Evolutionary conservation across 2,329 filamentous ascomycete species (phyloP), one percentile per base, ranked within the genome.

Genomic region (Verticillium tricorpus): DNA sequence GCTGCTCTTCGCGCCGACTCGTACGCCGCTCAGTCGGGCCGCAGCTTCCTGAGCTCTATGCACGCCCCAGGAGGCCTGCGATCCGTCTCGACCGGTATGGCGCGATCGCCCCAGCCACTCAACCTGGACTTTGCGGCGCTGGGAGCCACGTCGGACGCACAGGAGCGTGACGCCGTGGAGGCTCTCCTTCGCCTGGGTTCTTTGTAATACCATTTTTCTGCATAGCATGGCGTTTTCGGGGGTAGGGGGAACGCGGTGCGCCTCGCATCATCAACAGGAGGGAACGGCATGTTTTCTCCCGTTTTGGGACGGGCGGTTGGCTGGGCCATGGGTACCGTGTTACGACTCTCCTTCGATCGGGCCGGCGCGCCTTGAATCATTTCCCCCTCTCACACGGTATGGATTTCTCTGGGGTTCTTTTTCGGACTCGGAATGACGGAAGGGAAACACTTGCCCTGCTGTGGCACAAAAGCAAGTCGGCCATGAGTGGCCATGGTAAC

Each of bases 81-180:
- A 61, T 78, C 80, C 54, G 82, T 84, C 69, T 83, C 83, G 31
- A 76, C 78, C 60, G 82, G 82, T 59, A 84, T 85, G 80, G 81
- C 80, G 64, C 83, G 79, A 66, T 73, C 80, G 65, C 83, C 81
- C 57, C 82, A 81, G 70, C 75, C 76, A 66, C 58, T 78, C 65
- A 81, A 80, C 68, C 76, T 85, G 68, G 77, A 84, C 73, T 77
- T 86, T 69, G 78, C 80, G 63, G 77, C 78, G 57, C 73, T 85
- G 66, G 78, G 77, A 65, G 77, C 76, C 60, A 76, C 84, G 64
- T 83, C 86, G 60, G 86, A 89, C 73, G 84, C 87, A 64, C 89
- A 92, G 76, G 91, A 94, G 80, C 88, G 89, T 69, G 91, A 92
- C 75, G 91, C 91, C 61, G 85, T 93, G 66, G 91, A 92, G 75